phyloP scores from a whole-genome alignment of 1,284 basidiomycete species.

The Xerocomus subilludens region DNA sequence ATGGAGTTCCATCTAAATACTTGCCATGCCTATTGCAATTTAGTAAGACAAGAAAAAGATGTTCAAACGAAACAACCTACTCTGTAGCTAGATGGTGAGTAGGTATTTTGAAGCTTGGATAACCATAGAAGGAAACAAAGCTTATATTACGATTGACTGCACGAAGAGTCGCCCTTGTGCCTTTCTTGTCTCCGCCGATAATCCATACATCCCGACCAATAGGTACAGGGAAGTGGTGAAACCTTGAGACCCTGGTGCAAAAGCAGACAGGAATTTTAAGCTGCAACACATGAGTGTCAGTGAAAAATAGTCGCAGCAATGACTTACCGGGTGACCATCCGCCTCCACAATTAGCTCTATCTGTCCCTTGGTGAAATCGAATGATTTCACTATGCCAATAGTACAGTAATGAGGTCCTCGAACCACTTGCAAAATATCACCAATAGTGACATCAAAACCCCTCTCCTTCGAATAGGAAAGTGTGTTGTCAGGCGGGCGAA shows the following conservation, averaged over 20 bases:
- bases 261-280: slow-evolving; percentile 10
- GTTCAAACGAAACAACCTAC: background rate
- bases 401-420: no score
- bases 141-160: background rate
- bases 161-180: background rate
- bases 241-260: background rate
- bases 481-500: no score
- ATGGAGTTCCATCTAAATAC: background rate
- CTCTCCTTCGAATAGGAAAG: no score
- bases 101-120: background rate
- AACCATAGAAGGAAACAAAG: background rate
- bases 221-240: background rate
- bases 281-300: background rate
- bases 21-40: background rate
- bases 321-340: slow-evolving; percentile 2
- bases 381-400: no score
- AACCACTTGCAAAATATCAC: no score
- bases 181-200: slow-evolving; percentile 19
- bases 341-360: background rate
- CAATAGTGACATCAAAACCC: no score
- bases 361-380: no score
- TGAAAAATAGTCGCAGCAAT: no score
- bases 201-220: slow-evolving; percentile 14
- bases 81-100: background rate
- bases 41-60: background rate